Percentiles rank a stretch among this genome's conserved stretches.
These are phyloP conservation scores for Yamadazyma triangularis DNA, from an alignment of 1,139 yeast genomes.

Conservation along the genomic window DNA sequence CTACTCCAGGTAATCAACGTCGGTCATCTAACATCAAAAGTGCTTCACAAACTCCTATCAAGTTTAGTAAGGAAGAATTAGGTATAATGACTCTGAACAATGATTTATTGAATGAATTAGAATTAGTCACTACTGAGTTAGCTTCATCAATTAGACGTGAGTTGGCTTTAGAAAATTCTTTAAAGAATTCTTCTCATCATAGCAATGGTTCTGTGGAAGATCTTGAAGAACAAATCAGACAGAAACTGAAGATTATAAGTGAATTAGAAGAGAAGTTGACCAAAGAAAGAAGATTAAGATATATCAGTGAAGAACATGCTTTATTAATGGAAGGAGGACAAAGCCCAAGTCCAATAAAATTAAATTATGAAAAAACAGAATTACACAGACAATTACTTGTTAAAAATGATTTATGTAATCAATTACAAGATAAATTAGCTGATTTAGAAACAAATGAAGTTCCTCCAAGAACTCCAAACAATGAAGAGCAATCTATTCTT, in stretches of 20 bases:
- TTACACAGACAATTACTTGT: constrained; percentile 42
- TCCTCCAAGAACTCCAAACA: constrained; percentile 1
- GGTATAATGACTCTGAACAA: constrained; percentile 58
- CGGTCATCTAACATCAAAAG: constrained; percentile 5
- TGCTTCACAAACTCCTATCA: constrained; percentile 10
- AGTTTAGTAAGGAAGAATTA: constrained; percentile 55
- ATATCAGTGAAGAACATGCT: constrained; percentile 67
- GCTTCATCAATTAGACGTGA: constrained; percentile 71
- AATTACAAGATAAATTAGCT: constrained; percentile 37
- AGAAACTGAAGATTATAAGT: constrained; percentile 44
- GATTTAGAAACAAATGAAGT: constrained; percentile 21
- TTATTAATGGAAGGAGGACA: constrained; percentile 51
- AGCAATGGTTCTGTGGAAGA: constrained; percentile 10
- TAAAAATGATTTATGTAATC: constrained; percentile 45
- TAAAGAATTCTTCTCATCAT: constrained; percentile 17
- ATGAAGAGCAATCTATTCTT: constrained; percentile 22
- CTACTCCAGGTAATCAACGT: constrained; percentile 10
- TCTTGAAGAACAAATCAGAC: constrained; percentile 25
- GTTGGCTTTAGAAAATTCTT: constrained; percentile 47
- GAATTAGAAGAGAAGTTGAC: constrained; percentile 55
- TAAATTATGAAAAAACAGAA: constrained; percentile 55
- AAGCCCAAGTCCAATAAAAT: constrained; percentile 50
- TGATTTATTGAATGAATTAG: constrained; percentile 57
- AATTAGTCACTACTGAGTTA: constrained; percentile 63
- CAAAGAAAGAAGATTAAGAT: constrained; percentile 61